A percentile compares a stretch with the other conserved stretches of the same genome.
Evolutionary conservation across 306 rosid genomes (phyloP).

Genomic region (Vigna angularis): DNA sequence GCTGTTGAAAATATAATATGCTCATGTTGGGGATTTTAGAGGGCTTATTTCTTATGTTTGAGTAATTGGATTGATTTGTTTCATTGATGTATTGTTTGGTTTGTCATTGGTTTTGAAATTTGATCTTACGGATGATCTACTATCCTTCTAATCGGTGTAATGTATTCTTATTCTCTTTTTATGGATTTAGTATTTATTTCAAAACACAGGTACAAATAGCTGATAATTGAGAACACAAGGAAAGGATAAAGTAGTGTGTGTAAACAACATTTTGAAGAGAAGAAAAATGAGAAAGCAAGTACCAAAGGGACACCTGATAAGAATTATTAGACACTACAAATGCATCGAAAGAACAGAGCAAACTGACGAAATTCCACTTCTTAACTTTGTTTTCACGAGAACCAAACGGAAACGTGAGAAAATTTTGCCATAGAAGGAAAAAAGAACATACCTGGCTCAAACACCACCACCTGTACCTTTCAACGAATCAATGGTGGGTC

Average conservation of each 20-base stretch:
- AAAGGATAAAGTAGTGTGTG: not conserved
- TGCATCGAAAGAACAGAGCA: not conserved
- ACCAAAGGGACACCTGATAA: not conserved
- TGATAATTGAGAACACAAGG: not conserved
- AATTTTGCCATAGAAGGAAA: not conserved
- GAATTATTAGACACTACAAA: not conserved
- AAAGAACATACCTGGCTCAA: not conserved
- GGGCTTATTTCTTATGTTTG: conserved; percentile 21
- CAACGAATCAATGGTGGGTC: not conserved
- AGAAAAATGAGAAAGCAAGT: not conserved
- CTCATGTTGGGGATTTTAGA: not conserved
- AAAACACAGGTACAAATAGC: not conserved
- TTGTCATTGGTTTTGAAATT: not conserved
- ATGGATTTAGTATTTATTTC: not conserved
- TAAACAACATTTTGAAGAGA: not conserved
- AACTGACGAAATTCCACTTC: not conserved
- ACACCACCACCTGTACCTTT: not conserved
- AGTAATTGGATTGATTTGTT: not conserved
- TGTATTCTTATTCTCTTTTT: not conserved
- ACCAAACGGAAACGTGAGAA: no score
- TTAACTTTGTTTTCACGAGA: not conserved
- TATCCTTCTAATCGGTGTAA: not conserved
- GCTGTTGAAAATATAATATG: conserved; percentile 28
- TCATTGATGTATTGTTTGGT: not conserved
- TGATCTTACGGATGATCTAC: not conserved